A percentile compares a stretch with the other conserved stretches of the same genome.
phyloP scores from a whole-genome alignment of 805 yeast genomes.

The Starmera caribaea region DNA sequence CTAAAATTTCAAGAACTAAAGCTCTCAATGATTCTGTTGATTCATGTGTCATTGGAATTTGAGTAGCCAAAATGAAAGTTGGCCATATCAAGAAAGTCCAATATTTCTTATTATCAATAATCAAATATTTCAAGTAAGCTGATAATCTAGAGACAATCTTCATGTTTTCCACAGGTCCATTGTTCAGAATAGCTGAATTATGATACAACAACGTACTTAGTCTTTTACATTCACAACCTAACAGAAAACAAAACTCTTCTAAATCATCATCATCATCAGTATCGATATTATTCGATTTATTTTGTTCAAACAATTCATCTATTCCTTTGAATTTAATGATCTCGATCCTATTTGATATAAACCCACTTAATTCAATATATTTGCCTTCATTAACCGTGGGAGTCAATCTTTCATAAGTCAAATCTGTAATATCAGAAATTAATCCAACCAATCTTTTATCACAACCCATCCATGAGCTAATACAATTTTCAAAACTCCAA shows the following conservation, averaged over 20 bases:
- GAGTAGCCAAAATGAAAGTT: conserved; percentile 2
- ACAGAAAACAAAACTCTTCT: conserved; percentile 3
- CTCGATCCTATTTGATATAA: not conserved
- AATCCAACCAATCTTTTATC: conserved; percentile 1
- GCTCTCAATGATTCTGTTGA: conserved; percentile 2
- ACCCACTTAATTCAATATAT: not conserved
- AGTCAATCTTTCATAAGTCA: conserved; percentile 3
- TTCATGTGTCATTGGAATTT: conserved; percentile 1
- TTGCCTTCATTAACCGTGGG: not conserved
- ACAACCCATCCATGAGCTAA: conserved; percentile 6
- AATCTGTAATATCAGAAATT: conserved; percentile 6
- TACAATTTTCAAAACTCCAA: conserved; percentile 1
- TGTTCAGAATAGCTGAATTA: conserved; percentile 2
- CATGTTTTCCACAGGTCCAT: conserved; percentile 1
- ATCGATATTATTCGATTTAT: not conserved
- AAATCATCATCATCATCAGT: not conserved
- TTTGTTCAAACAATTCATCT: not conserved
- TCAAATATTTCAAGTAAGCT: conserved; percentile 1
- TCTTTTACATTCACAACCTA: conserved; percentile 6
- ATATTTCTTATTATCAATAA: conserved; percentile 1
- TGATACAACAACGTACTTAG: conserved; percentile 2
- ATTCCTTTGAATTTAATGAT: not conserved
- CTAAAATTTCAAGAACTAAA: conserved; percentile 1
- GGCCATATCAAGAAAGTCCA: conserved; percentile 8
- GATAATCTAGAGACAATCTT: not conserved